Percentiles rank a stretch among this genome's conserved stretches.
phyloP scores from a whole-genome alignment of 2,329 filamentous ascomycete species.

The Pseudogymnoascus sp. region DNA sequence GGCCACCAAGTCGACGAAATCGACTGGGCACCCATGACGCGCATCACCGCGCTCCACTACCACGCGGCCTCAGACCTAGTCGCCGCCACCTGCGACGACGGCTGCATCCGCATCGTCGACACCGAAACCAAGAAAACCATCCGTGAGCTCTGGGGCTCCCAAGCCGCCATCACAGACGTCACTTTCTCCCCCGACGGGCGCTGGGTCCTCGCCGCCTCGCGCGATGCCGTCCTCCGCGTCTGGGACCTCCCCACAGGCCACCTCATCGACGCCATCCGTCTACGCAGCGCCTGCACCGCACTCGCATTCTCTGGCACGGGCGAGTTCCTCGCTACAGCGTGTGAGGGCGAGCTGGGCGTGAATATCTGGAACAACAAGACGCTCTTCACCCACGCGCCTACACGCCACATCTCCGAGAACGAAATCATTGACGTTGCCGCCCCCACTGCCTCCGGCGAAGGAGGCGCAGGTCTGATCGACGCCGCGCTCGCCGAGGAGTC shows the following conservation, averaged over 20 bases:
- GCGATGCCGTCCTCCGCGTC: constrained; percentile 70
- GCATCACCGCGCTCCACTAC: constrained; percentile 69
- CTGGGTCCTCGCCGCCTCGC: constrained; percentile 84
- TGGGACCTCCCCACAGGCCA: constrained; percentile 97
- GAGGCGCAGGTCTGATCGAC: constrained; percentile 65
- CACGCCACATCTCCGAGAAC: constrained; percentile 71
- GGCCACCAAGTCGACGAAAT: constrained; percentile 73
- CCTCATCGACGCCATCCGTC: constrained; percentile 82
- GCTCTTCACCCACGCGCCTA: constrained; percentile 81
- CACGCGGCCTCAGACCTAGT: constrained; percentile 77
- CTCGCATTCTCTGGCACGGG: constrained; percentile 83
- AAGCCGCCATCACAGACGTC: constrained; percentile 66
- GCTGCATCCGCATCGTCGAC: constrained; percentile 81
- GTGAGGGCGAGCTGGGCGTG: constrained; percentile 76
- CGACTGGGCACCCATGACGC: constrained; percentile 70
- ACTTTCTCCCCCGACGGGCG: constrained; percentile 87
- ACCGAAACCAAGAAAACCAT: constrained; percentile 85
- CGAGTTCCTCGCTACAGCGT: constrained; percentile 87
- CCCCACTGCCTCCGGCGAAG: constrained; percentile 77
- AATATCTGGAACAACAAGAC: constrained; percentile 93
- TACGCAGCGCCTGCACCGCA: constrained; percentile 70
- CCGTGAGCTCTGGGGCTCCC: constrained; percentile 82
- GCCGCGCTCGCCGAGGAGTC: constrained; percentile 59
- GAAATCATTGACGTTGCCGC: constrained; percentile 57
- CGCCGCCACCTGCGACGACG: constrained; percentile 81